Evolutionary conservation across 169 alveolate genomes (phyloP), one percentile per base, ranked within the genome.

Genomic region (Plasmodium cynomolgi): DNA sequence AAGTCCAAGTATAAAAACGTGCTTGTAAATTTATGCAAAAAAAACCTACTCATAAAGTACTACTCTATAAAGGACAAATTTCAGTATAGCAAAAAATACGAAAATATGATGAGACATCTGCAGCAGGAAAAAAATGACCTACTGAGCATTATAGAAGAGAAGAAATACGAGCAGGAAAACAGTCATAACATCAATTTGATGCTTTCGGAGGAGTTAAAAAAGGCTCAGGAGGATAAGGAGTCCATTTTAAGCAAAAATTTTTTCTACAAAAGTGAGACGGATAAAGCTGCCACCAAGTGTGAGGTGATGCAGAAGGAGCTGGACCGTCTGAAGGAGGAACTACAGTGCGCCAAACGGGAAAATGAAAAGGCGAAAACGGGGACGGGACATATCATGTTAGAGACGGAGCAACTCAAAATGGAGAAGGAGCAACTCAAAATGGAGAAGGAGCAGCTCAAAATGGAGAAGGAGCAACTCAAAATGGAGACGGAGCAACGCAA

Each of bases 21-120:
- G 15, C 20, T 85, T 20, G 93, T 85, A 50, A 85, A 74, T 56
- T 17, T 85, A 44, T 85, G 93, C 41, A 85, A 85, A 34, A 85
- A 85, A 50, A 85, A 44, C 5, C 41, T 85, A 20, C 71, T 85
- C 8, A 31, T 85, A 85, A 85, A 85, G 80, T 85, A 85, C 80
- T 85, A 75, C 33, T 20, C 93, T 4, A 75, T 41, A 13, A 85
- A 50, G 44, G 93, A 85, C 47, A 85, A 56, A 37, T 85, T 77
- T 75, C 84, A 77, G 23, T 85, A 75, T 39, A 77, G 68, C 39
- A 85, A 85, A 41, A 85, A 50, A 56, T 85, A 85, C 62, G 93
- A 85, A 85, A 85, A 85, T 54, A 85, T 85, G 93, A 85, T 85
- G 93, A 85, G 93, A 33, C 85, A 85, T 54, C 9, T 85, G 62